These are phyloP conservation scores for Ophiostoma australiae DNA, from an alignment of 2,329 filamentous ascomycete species.

Conservation along the genomic window DNA sequence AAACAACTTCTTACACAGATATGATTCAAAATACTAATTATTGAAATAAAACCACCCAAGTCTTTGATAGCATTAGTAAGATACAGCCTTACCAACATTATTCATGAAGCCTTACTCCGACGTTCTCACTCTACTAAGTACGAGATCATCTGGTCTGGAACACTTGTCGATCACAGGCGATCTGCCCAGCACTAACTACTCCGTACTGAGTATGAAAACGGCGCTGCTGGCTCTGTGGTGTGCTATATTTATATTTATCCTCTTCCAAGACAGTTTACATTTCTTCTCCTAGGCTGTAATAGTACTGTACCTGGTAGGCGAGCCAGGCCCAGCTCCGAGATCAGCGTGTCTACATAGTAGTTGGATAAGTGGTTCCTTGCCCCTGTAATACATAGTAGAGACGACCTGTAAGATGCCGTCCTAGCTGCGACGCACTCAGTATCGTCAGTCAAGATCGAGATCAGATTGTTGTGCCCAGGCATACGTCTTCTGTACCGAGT, in stretches of 20 bases:
- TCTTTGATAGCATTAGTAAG: too few relatives aligned
- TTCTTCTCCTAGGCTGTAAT: not conserved
- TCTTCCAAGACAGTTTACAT: not conserved
- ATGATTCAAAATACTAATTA: too few relatives aligned
- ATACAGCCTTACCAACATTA: not conserved
- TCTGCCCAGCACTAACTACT: not conserved
- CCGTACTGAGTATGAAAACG: too few relatives aligned
- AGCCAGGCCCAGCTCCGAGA: not conserved
- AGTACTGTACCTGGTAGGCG: not conserved
- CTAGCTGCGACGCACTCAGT: too few relatives aligned
- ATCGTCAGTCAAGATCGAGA: too few relatives aligned
- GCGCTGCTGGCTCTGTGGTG: not conserved
- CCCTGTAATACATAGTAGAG: too few relatives aligned
- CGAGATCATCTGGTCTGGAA: slow-evolving; percentile 2
- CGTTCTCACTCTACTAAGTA: too few relatives aligned
- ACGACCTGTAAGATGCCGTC: too few relatives aligned
- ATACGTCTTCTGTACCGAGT: too few relatives aligned
- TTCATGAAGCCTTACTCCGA: not conserved
- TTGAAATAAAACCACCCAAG: not conserved
- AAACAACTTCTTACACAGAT: too few relatives aligned
- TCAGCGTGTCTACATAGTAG: not conserved
- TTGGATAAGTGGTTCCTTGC: not conserved
- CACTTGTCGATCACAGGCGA: not conserved
- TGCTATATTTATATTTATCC: slow-evolving; percentile 1
- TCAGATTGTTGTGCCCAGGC: too few relatives aligned